Percentiles rank a stretch among this genome's conserved stretches.
These are phyloP conservation scores for Suillus bovinus DNA, from an alignment of 768 basidiomycete genomes.

Conservation along the genomic window DNA sequence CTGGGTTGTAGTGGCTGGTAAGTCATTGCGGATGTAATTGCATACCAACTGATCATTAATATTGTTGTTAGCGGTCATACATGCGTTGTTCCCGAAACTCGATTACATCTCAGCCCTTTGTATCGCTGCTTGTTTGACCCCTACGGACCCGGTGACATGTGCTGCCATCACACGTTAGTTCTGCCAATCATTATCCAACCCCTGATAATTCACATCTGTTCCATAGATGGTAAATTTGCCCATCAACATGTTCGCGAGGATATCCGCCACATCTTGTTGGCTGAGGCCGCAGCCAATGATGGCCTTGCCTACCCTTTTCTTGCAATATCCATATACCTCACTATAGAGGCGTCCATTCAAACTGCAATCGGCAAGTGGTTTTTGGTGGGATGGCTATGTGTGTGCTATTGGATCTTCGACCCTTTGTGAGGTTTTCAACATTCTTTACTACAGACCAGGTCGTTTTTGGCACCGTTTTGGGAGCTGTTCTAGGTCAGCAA, in stretches of 20 bases:
- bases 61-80: slow-evolving; percentile 57
- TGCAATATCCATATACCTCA: slow-evolving; percentile 82
- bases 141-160: slow-evolving; percentile 94
- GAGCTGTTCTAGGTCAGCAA: slow-evolving; percentile 49
- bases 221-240: slow-evolving; percentile 68
- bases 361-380: slow-evolving; percentile 84
- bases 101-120: slow-evolving; percentile 76
- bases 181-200: not conserved
- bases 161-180: slow-evolving; percentile 71
- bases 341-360: slow-evolving; percentile 59
- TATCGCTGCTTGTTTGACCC: slow-evolving; percentile 87
- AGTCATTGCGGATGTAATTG: slow-evolving; percentile 16
- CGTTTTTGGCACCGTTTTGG: slow-evolving; percentile 73
- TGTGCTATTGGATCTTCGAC: slow-evolving; percentile 23
- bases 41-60: not conserved
- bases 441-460: slow-evolving; percentile 63
- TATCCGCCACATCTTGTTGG: slow-evolving; percentile 78
- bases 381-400: slow-evolving; percentile 81
- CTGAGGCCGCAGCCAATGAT: slow-evolving; percentile 94
- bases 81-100: slow-evolving; percentile 69
- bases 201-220: not conserved
- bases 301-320: slow-evolving; percentile 95
- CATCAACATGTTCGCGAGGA: slow-evolving; percentile 68
- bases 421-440: slow-evolving; percentile 4
- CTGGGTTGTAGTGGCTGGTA: slow-evolving; percentile 77